phyloP scores from a whole-genome alignment of 805 yeast species.

The Metschnikowia chrysomelidarum region DNA sequence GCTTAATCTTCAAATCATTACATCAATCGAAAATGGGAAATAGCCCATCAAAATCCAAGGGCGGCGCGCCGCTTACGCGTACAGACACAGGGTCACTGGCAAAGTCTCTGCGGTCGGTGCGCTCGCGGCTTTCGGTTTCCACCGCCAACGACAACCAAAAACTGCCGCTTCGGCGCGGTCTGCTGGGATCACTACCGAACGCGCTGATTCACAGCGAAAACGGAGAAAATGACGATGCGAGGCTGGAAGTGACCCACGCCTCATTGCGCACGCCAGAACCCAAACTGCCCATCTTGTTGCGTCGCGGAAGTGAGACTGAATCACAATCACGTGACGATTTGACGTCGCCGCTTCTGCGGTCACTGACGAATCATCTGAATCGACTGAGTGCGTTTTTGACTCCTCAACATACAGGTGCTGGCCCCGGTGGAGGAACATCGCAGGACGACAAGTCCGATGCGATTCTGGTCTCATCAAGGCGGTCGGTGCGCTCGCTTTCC shows the following conservation, averaged over 20 bases:
- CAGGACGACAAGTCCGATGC: constrained; percentile 19
- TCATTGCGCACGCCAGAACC: constrained; percentile 63
- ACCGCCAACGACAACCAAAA: constrained; percentile 25
- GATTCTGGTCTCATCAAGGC: constrained; percentile 16
- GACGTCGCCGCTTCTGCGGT: constrained; percentile 21
- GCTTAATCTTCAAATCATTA: no score
- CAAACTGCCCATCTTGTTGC: constrained; percentile 66
- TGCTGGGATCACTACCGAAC: constrained; percentile 23
- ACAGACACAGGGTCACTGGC: constrained; percentile 54
- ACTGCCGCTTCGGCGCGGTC: constrained; percentile 30
- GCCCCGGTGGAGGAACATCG: constrained; percentile 6
- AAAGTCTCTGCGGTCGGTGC: constrained; percentile 45
- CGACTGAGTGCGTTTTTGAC: constrained; percentile 17
- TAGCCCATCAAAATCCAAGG: constrained; percentile 44
- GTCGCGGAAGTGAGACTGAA: constrained; percentile 43
- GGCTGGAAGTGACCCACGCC: constrained; percentile 33
- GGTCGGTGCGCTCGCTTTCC: constrained; percentile 19
- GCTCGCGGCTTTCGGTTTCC: constrained; percentile 33
- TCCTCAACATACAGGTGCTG: constrained; percentile 20
- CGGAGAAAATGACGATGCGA: constrained; percentile 1
- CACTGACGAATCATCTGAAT: constrained; percentile 18
- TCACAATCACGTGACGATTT: constrained; percentile 17
- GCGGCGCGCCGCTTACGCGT: constrained; percentile 48
- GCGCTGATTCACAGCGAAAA: constrained; percentile 21
- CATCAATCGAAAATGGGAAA: constrained; percentile 48